Percentiles rank a stretch among this genome's conserved stretches.
Conservation (phyloP, 1,139 yeast species). For the Wickerhamiella infanticola region DNA sequence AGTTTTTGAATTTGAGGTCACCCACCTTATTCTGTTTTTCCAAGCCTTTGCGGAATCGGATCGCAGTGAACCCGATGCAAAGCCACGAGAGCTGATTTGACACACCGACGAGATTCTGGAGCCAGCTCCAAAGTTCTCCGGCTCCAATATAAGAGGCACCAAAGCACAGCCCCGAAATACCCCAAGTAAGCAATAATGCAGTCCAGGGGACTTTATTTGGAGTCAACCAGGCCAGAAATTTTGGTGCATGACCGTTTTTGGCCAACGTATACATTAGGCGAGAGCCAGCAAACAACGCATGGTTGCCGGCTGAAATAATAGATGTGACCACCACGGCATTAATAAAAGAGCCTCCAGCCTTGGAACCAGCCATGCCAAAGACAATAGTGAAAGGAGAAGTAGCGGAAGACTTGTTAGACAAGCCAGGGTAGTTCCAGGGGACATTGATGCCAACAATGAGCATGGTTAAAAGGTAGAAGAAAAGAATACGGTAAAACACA, state of each 20-base stretch:
- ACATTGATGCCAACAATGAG: constrained; percentile 34
- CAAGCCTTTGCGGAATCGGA: constrained; percentile 33
- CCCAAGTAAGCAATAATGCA: constrained; percentile 26
- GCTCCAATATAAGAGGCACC: constrained; percentile 38
- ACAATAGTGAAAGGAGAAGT: constrained; percentile 56
- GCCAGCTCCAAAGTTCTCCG: constrained; percentile 44
- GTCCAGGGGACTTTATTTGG: constrained; percentile 36
- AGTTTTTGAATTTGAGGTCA: constrained; percentile 29
- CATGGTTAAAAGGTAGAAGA: constrained; percentile 32
- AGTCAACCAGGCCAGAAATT: constrained; percentile 30
- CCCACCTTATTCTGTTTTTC: constrained; percentile 21
- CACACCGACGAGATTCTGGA: constrained; percentile 49
- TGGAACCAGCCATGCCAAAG: constrained; percentile 36
- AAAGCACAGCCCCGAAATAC: constrained; percentile 49
- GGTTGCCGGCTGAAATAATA: constrained; percentile 38
- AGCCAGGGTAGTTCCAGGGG: constrained; percentile 31
- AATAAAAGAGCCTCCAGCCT: constrained; percentile 34
- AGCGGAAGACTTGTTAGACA: constrained; percentile 29
- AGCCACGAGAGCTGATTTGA: constrained; percentile 42
- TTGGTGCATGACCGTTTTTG: constrained; percentile 36
- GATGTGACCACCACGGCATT: constrained; percentile 38
- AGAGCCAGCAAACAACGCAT: constrained; percentile 36
- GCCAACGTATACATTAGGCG: constrained; percentile 35
- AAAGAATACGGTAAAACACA: constrained; percentile 39
- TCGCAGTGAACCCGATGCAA: constrained; percentile 35